Evolutionary conservation across 805 yeast genomes (phyloP), one percentile per base, ranked within the genome.

Genomic region (Myxozyma geophila): DNA sequence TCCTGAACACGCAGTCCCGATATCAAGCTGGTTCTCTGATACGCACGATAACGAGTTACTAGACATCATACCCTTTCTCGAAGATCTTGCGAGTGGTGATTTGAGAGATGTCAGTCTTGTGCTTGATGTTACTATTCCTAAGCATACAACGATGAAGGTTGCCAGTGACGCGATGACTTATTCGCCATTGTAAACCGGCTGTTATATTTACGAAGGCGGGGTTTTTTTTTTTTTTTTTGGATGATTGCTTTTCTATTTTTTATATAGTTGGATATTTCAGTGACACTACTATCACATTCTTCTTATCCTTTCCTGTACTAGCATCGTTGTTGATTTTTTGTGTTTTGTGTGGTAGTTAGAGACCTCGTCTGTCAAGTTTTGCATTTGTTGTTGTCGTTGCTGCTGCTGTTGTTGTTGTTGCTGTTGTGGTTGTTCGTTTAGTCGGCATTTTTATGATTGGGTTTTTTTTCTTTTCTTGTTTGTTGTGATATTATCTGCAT

Each of bases 1-100:
- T 74, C 99, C 99, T 21, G 96, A 91, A 76, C 97, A 95, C 78
- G 96, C 98, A 8, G 88, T 95, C 36, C 99, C 99, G 28, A 90
- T 95, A 36, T 90, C 97, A 69, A 87, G 95, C 75, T 95, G 99
- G 99, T 95, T 95, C 81, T 90, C 97, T 70, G 99, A 95, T 77
- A 86, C 95, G 36, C 99, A 95, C 76, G 99, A 95, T 76, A 92
- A 92, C 75, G 99, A 95, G 80, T 81, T 95, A 71, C 77, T 90
- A 66, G 99, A 95, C 77, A 85, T 95, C 76, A 79, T 95, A 59
- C 99, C 98, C 13, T 86, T 95, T 64, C 81, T 95, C 70, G 90
- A 91, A 75, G 98, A 95, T 74, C 78, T 95, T 61, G 85, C 97
- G 7, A 74, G 81, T 10, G 81, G 81, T 52, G 55, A 43, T 17